Evolutionary conservation across 148 eudicot genomes (phyloP), one percentile per base, ranked within the genome.

Genomic region (Cornus suecica): DNA sequence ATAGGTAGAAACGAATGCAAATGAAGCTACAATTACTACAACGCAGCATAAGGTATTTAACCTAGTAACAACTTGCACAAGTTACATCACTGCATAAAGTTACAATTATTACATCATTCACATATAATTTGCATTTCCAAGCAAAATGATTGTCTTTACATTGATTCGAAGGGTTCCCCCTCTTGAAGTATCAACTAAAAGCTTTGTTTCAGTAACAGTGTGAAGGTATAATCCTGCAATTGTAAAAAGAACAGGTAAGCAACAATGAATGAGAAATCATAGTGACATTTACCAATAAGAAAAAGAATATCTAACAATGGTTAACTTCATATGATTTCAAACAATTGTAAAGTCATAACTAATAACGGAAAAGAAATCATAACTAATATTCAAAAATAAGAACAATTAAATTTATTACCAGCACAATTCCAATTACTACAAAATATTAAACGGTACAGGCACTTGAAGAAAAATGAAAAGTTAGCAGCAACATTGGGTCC

Each of bases 101-200:
- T 14, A 64, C 28, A 45, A 11, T 11, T 22, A 65, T 23, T 20
- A 10, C 22, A 3, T 45, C 5, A 56, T 56, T 14, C 65, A 41
- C 15, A 60, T 18, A 13, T 18, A 48, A 45, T 29, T 24, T 51
- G 25, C 24, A 51, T 8, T 24, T 71, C 20, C 45, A 45, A 2
- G 31, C 27, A 42, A 73, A 25, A 54, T 3, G 65, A 30, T 11
- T 42, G 75, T 78, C 68, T 58, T 90, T 86, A 95, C 99, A 80
- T 93, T 83, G 66, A 95, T 91, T 51, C 73, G 94, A 34, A 95
- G 85, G 72, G 83, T 81, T 73, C 85, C 97, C 63, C 98, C 99
- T 80, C 99, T 88, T 62, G 99, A 85, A 42, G 97, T 91, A 75
- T 95, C 99, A 26, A 95, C 99, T 34, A 90, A 83, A 76, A 95